phyloP scores from a whole-genome alignment of 768 basidiomycete genomes.

The Lactarius vividus region DNA sequence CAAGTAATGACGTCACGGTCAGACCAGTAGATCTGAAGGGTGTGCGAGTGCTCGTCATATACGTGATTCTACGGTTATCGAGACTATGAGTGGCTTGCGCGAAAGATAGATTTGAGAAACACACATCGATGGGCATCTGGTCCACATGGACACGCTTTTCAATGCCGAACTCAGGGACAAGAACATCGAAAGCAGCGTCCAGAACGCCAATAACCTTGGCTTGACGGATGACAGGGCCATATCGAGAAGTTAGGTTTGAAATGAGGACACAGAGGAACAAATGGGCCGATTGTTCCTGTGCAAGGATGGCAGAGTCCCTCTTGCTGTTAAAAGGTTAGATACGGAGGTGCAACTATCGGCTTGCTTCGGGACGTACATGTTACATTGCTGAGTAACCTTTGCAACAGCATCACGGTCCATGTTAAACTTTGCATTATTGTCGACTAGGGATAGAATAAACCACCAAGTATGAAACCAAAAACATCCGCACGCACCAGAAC shows the following conservation, averaged over 20 bases:
- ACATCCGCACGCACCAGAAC: conserved; percentile 49
- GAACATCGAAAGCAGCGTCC: conserved; percentile 97
- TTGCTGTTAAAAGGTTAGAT: conserved; percentile 49
- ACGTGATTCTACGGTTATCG: conserved; percentile 71
- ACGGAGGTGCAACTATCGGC: background rate
- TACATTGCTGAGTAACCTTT: conserved; percentile 97
- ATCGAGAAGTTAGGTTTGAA: conserved; percentile 88
- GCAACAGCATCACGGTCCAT: conserved; percentile 99
- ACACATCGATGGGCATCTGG: conserved; percentile 96
- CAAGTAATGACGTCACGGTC: conserved; percentile 89
- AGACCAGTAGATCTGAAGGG: conserved; percentile 96
- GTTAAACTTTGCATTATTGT: conserved; percentile 70
- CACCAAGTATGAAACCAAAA: background rate
- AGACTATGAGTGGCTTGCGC: background rate
- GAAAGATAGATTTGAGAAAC: conserved; percentile 30
- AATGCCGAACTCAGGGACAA: conserved; percentile 95
- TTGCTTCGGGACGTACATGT: conserved; percentile 60
- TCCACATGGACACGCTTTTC: conserved; percentile 99
- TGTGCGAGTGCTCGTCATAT: conserved; percentile 91
- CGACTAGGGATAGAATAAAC: conserved; percentile 16
- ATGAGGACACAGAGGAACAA: conserved; percentile 94
- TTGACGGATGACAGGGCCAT: conserved; percentile 92
- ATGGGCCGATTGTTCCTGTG: conserved; percentile 95
- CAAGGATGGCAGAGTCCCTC: conserved; percentile 85
- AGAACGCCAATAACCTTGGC: conserved; percentile 94